A percentile compares a stretch with the other conserved stretches of the same genome.
These are phyloP conservation scores for Xylariaceae sp. DNA, from an alignment of 2,329 filamentous ascomycete genomes.

Conservation along the genomic window DNA sequence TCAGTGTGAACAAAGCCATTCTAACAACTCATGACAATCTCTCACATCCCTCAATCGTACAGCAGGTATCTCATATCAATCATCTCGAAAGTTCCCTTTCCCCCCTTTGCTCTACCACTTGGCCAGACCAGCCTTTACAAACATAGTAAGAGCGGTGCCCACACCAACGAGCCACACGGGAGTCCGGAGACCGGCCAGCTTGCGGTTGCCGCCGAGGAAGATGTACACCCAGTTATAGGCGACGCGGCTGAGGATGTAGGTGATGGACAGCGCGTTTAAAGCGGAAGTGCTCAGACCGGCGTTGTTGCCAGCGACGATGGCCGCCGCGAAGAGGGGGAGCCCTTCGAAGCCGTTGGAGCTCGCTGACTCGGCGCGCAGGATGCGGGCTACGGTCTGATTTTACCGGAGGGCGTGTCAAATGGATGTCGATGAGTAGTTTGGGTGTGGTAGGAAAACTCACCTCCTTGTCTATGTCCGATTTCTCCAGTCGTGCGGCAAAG, in stretches of 20 bases:
- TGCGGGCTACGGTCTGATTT: constrained; percentile 32
- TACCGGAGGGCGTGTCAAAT: too few relatives aligned
- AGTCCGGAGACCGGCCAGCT: constrained; percentile 30
- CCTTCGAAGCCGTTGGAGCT: constrained; percentile 40
- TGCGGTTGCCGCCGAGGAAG: constrained; percentile 37
- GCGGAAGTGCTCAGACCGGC: constrained; percentile 29
- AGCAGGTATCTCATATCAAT: neutral
- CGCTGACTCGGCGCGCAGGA: constrained; percentile 40
- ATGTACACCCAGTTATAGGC: constrained; percentile 41
- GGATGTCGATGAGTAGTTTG: too few relatives aligned
- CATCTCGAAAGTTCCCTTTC: neutral
- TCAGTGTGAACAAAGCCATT: neutral
- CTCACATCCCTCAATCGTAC: neutral
- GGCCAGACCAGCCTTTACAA: constrained; percentile 36
- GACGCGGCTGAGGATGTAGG: constrained; percentile 36
- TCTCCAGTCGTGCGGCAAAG: constrained; percentile 34
- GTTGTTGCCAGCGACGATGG: constrained; percentile 39
- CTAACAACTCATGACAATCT: neutral
- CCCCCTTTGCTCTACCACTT: constrained; percentile 13
- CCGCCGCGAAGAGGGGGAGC: constrained; percentile 41
- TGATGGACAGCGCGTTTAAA: constrained; percentile 34
- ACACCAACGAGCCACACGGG: constrained; percentile 35
- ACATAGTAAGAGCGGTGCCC: constrained; percentile 30
- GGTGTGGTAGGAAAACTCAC: constrained; percentile 28
- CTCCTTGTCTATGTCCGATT: constrained; percentile 38